Base-by-base conservation (phyloP, 208 protist species). In the Sergeia podlipaevii region DNA sequence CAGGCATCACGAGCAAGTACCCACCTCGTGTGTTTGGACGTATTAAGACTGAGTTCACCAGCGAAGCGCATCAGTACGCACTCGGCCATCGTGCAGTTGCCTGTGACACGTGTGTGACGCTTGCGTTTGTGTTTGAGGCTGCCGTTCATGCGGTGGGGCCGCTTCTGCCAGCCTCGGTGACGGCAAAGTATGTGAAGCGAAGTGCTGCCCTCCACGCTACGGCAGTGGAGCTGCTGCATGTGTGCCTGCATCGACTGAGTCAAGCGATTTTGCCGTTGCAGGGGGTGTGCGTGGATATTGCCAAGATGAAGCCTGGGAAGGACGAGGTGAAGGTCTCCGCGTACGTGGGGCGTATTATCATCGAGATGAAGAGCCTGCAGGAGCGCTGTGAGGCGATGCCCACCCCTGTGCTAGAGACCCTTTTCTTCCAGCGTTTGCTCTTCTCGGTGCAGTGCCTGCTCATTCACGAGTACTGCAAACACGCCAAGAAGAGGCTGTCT, bases 211-310 rank as follows among this genome's bases (percentile, higher is more conserved):
- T 93, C 37, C 75, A 85, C 58, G 44, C 33, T n/a, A 63, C 70
- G 13, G 66, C 71, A 24, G 69, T 78, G 32, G 82, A 88, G 59
- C 48, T 89, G 60, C 65, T 93, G 62, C 82, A 93, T 60, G 69
- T 93, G 48, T 70, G 74, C 52, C 67, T 91, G 24, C 80, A 93
- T 60, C 79, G 86, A 5, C 65, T 93, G 17, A 79, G 77, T 60
- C 74, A 78, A 48, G 86, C 86, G 23, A 70, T 91, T 37, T 73
- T 70, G 54, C 80, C 86, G 10, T 77, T 90, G 77, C 64, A 84
- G 39, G 45, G 28, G 17, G 61, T 77, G 2, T 74, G 66, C 49
- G 65, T 70, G 30, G 73, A 69, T 6, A 85, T 93, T 49, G 61
- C 62, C 21, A 65, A 82, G 66, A 48, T 93, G 32, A 77, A 81